Conservation (phyloP, 192 early-diverging fungal genomes). For the Backusella mclennaniae region DNA sequence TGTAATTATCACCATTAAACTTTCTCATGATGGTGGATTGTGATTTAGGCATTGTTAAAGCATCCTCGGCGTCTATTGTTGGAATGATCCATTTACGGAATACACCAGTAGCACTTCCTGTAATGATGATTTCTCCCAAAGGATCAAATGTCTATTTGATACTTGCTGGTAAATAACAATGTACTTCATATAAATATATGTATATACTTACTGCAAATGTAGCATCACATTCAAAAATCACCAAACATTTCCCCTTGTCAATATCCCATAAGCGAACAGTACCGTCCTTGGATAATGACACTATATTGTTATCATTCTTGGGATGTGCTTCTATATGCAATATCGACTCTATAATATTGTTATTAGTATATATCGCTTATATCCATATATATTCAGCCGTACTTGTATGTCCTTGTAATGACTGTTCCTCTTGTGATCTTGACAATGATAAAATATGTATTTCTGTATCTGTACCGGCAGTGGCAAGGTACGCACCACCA, state of each 20-base stretch:
- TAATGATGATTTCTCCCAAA: slow-evolving; percentile 54
- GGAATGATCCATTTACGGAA: slow-evolving; percentile 57
- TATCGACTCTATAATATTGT: slow-evolving; percentile 44
- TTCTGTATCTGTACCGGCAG: slow-evolving; percentile 58
- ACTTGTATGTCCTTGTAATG: slow-evolving; percentile 63
- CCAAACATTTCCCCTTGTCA: slow-evolving; percentile 55
- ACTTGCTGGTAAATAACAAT: background rate
- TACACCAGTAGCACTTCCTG: slow-evolving; percentile 47
- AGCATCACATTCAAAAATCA: slow-evolving; percentile 58
- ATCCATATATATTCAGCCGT: slow-evolving; percentile 12
- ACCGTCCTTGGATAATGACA: slow-evolving; percentile 71
- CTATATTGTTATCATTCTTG: slow-evolving; percentile 56
- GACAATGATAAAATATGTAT: slow-evolving; percentile 77
- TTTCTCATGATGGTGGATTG: slow-evolving; percentile 30
- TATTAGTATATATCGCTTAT: background rate
- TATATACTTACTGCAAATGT: slow-evolving; percentile 50
- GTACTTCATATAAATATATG: too few relatives aligned
- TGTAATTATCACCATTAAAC: slow-evolving; percentile 35
- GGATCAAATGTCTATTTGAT: slow-evolving; percentile 58
- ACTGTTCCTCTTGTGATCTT: slow-evolving; percentile 61
- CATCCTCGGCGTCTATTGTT: slow-evolving; percentile 25
- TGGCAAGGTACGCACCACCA: slow-evolving; percentile 69
- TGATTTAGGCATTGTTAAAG: slow-evolving; percentile 22
- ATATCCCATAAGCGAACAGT: slow-evolving; percentile 82
- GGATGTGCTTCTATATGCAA: slow-evolving; percentile 75